Conservation (phyloP, 805 yeast species). For the Metschnikowia lunata region DNA sequence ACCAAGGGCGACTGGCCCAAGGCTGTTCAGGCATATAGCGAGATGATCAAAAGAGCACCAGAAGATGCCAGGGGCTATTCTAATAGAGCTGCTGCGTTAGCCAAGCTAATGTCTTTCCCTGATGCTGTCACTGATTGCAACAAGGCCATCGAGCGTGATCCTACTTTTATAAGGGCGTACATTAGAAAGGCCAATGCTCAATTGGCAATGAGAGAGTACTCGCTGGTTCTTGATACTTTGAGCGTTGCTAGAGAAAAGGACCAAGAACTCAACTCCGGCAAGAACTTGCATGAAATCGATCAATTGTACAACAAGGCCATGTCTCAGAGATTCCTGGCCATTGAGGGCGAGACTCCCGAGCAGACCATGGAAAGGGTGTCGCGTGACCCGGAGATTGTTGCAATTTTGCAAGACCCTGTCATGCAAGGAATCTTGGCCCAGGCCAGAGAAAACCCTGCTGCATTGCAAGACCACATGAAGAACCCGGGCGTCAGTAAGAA, state of each 20-base stretch:
- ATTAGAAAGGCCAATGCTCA: slow-evolving; percentile 95
- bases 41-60: slow-evolving; percentile 96
- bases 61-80: slow-evolving; percentile 94
- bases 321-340: slow-evolving; percentile 72
- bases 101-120: slow-evolving; percentile 94
- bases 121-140: slow-evolving; percentile 94
- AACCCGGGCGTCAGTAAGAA: slow-evolving; percentile 89
- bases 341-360: slow-evolving; percentile 88
- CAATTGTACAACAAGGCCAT: slow-evolving; percentile 74
- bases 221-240: slow-evolving; percentile 76
- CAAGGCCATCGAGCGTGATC: slow-evolving; percentile 82
- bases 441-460: slow-evolving; percentile 94
- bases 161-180: slow-evolving; percentile 87
- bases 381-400: slow-evolving; percentile 90
- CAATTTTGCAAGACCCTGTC: slow-evolving; percentile 87
- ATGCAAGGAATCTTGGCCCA: slow-evolving; percentile 94
- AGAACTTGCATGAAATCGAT: slow-evolving; percentile 71
- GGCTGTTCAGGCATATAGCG: slow-evolving; percentile 91
- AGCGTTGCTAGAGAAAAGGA: slow-evolving; percentile 76
- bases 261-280: slow-evolving; percentile 51
- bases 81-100: slow-evolving; percentile 95
- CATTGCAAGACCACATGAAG: slow-evolving; percentile 95
- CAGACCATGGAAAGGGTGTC: slow-evolving; percentile 87
- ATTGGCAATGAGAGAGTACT: slow-evolving; percentile 83
- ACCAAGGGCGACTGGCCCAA: slow-evolving; percentile 93